These are phyloP conservation scores for Acarospora socialis DNA, from an alignment of 2,329 filamentous ascomycete species.

Conservation along the genomic window DNA sequence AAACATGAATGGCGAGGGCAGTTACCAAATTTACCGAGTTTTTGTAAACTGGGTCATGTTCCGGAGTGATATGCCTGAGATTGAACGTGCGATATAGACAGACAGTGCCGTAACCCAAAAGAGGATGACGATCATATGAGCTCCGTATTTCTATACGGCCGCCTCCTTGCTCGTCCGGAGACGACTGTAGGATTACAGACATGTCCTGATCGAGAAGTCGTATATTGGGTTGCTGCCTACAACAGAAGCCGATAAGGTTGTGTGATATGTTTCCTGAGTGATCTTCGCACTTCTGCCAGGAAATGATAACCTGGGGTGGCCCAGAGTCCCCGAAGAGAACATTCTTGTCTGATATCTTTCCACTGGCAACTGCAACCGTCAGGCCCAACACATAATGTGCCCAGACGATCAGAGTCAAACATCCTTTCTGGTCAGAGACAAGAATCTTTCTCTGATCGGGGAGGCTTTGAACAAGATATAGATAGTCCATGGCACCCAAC, in stretches of 20 bases:
- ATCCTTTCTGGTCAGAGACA: not conserved
- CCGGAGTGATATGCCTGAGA: not conserved
- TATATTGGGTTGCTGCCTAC: not conserved
- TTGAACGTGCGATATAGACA: not conserved
- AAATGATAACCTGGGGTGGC: not conserved
- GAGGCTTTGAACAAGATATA: slow-evolving; percentile 6
- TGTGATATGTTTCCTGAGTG: not conserved
- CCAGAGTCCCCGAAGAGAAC: not conserved
- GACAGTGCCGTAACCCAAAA: not conserved
- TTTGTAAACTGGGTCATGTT: not conserved
- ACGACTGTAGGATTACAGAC: not conserved
- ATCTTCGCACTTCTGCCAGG: not conserved
- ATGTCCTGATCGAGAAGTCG: slow-evolving; percentile 1
- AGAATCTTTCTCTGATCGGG: slow-evolving; percentile 3
- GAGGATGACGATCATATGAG: not conserved
- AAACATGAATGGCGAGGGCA: not conserved
- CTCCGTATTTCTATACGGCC: not conserved
- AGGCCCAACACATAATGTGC: slow-evolving; percentile 4
- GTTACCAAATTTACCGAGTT: not conserved
- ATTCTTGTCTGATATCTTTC: not conserved
- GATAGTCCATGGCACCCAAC: slow-evolving; percentile 3
- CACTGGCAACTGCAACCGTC: not conserved
- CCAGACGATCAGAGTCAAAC: slow-evolving; percentile 4
- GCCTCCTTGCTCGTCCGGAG: not conserved
- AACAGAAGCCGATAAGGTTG: not conserved